Evolutionary conservation across 2,329 filamentous ascomycete species (phyloP), one percentile per base, ranked within the genome.

Genomic region (Sporothrix pallida): DNA sequence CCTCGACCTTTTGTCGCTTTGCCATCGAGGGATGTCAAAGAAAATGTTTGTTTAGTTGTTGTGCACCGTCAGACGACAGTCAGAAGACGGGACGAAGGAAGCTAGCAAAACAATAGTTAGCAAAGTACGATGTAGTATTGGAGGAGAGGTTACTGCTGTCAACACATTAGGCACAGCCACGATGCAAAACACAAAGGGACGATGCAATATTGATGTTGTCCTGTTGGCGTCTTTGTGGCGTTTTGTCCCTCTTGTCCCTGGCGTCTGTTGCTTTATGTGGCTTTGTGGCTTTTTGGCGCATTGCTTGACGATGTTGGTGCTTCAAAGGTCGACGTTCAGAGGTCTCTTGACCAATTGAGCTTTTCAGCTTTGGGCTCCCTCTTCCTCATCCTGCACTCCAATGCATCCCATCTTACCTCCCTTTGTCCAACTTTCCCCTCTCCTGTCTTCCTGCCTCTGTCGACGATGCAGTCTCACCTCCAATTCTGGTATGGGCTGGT

Each of bases 341-440:
- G 62, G 42, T 48, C 37, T 42, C 62, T 67, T 26, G 42, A 48
- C 42, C 62, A 12, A n/a, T 44, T 13, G 8, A 44, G 4, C 42
- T 48, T 26, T 48, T 48, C 62, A 67, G 62, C 62, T 67, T 17
- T 26, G 42, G 62, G 62, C 42, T 67, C n/a, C 42, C 42, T 67
- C 62, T 48, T 26, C 42, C n/a, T 46, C 10, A 4, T 26, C 23
- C 23, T 26, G 23, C 23, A 26, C 23, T 26, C 23, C 23, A 26
- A 26, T 26, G 23, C 23, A 7, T 37, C 4, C 31, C 31, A 6
- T 37, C 31, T 37, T 37, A 5, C 31, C 31, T 37, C n/a, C 42
- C 62, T 48, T 48, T 46, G 42, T 48, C n/a, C 12, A 8, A 31
- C 37, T 9, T 42, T 9, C 26, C 9, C 58, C 26, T 8, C 46